Evolutionary conservation across 352 stramenopile genomes (phyloP), one percentile per base, ranked within the genome.

Genomic region (Phytopythium montanum): DNA sequence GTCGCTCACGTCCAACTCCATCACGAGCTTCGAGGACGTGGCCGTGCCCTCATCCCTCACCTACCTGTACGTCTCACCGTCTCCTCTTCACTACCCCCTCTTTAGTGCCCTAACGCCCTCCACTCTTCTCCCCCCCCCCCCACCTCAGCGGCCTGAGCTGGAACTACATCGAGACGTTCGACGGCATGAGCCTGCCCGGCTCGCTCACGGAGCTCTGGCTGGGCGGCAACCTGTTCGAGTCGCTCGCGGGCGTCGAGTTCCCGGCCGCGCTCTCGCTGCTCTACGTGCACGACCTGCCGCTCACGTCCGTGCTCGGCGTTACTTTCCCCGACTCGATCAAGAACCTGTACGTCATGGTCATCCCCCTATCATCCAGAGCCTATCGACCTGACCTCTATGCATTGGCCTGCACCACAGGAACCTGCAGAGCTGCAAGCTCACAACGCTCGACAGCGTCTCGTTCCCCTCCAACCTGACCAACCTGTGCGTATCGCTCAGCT

Each of bases 221-320:
- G 0, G 82, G 82, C 31, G 82, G 82, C 19, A 92, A 92, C 59
- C 66, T 65, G 21, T 81, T 92, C 66, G 73, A 63, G 59, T 87
- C 78, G n/a, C 69, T 92, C n/a, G 49, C 62, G 6, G 70, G 60
- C 18, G 56, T 79, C 13, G 62, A 69, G 12, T 87, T 87, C 39
- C 68, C 72, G 33, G 75, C 72, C 49, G 64, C 66, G 7, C 68
- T 90, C 23, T 83, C 73, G 52, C 62, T 87, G 29, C 72, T 92
- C 21, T 92, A 89, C 62, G 73, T 87, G 19, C 80, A 90, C 71
- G 76, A 92, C 62, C 62, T 90, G 34, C 45, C 70, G 38, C 60
- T 92, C 26, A 44, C 62, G 21, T 73, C 73, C 28, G 42, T 92
- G 33, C 49, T 77, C 0, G 74, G 70, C 56, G 72, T 69, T 4